A percentile compares a stretch with the other conserved stretches of the same genome.
Conservation (phyloP, 2,329 filamentous ascomycete species). For the Aspergillus pseudotamarii region DNA sequence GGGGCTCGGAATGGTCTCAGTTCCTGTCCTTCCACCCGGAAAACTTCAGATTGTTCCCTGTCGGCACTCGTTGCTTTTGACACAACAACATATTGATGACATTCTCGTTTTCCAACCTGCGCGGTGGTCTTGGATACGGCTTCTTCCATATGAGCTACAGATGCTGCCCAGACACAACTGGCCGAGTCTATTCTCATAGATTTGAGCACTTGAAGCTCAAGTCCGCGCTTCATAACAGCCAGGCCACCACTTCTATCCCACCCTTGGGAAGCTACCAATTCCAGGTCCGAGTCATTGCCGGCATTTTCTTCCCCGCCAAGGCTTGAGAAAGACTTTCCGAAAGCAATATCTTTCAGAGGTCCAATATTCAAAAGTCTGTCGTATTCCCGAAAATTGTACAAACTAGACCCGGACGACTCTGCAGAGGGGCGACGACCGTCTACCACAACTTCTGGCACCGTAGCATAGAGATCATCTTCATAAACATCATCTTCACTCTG, state of each 20-base stretch:
- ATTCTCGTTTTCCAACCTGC: slow-evolving; percentile 54
- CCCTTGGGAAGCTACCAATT: slow-evolving; percentile 59
- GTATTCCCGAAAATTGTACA: slow-evolving; percentile 74
- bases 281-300: slow-evolving; percentile 45
- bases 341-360: slow-evolving; percentile 73
- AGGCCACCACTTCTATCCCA: slow-evolving; percentile 65
- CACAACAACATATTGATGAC: slow-evolving; percentile 79
- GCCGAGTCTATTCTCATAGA: slow-evolving; percentile 73
- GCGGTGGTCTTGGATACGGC: slow-evolving; percentile 52
- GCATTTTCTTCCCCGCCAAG: slow-evolving; percentile 51
- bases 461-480: slow-evolving; percentile 55
- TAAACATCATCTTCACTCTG: slow-evolving; percentile 63
- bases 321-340: slow-evolving; percentile 61
- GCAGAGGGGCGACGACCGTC: slow-evolving; percentile 19
- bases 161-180: slow-evolving; percentile 80
- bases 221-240: slow-evolving; percentile 74
- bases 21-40: slow-evolving; percentile 70
- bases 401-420: slow-evolving; percentile 42
- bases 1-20: slow-evolving; percentile 77
- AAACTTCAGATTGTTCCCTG: slow-evolving; percentile 77
- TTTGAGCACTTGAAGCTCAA: slow-evolving; percentile 72
- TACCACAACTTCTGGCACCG: slow-evolving; percentile 27
- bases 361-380: slow-evolving; percentile 78
- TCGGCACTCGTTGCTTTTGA: slow-evolving; percentile 68
- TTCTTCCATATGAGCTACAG: slow-evolving; percentile 47